These are phyloP conservation scores for Lavandula angustifolia DNA, from an alignment of 257 asterid genomes.

Conservation along the genomic window DNA sequence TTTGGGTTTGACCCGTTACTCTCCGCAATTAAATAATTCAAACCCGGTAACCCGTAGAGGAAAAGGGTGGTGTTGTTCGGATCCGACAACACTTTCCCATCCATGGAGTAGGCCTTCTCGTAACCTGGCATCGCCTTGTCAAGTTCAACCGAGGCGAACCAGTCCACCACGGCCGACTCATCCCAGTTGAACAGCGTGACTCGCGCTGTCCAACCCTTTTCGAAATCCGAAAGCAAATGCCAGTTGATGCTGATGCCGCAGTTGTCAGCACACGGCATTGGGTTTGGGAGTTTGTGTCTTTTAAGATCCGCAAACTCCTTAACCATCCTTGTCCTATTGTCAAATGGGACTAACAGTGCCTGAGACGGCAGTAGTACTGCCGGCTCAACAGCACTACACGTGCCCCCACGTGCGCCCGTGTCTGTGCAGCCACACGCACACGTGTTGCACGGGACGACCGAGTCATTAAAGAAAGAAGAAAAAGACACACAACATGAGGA, in stretches of 20 bases:
- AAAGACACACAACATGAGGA: conserved; percentile 70
- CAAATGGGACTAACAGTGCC: conserved; percentile 62
- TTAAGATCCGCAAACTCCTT: conserved; percentile 28
- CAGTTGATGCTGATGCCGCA: conserved; percentile 74
- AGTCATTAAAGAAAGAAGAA: conserved; percentile 66
- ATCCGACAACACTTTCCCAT: conserved; percentile 43
- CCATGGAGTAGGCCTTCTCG: conserved; percentile 56
- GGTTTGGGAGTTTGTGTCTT: conserved; percentile 42
- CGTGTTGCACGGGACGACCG: conserved; percentile 70
- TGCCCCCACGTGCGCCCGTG: conserved; percentile 6
- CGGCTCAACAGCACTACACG: conserved; percentile 50
- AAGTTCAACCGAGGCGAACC: conserved; percentile 63
- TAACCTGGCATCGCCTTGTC: conserved; percentile 56
- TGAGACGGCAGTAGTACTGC: conserved; percentile 60
- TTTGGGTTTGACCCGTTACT: conserved; percentile 54
- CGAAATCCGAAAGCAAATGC: conserved; percentile 59
- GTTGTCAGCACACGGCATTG: conserved; percentile 70
- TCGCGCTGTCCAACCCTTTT: conserved; percentile 67
- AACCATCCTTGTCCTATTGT: conserved; percentile 49
- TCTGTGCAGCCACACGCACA: conserved; percentile 69
- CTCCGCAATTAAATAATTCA: conserved; percentile 50
- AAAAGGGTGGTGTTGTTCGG: conserved; percentile 48
- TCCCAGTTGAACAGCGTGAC: conserved; percentile 75
- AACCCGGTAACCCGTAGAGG: conserved; percentile 48
- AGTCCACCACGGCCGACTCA: conserved; percentile 42